Evolutionary conservation across 164 flowering plant genomes (phyloP), one percentile per base, ranked within the genome.

Genomic region (Kingdonia uniflora): DNA sequence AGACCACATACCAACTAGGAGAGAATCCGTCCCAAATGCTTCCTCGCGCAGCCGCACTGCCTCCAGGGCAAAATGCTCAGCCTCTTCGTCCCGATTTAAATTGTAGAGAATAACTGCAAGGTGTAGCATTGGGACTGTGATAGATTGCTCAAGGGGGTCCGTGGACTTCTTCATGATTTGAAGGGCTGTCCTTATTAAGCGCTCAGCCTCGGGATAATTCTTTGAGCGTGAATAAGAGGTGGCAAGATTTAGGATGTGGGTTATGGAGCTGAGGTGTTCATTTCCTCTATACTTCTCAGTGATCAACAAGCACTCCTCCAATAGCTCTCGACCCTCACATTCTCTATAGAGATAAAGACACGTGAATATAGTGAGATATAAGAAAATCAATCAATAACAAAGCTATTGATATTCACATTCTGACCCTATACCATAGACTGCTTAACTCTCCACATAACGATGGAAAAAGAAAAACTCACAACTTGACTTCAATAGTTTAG

Each of bases 201-300:
- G 83, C 71, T 91, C 98, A 40, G 98, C 95, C 77, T 87, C 90
- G 8, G 49, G 84, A 71, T 57, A 87, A 56, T 84, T 76, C 64
- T 85, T 85, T 6, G 84, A 79, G 26, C 70, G 80, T 26, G 87
- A 80, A 63, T 87, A 77, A 26, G 96, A 91, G 38, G 77, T 61
- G 68, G 98, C 96, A 45, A 91, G 92, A 69, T 87, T 91, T 49
- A 78, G 16, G 35, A 87, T 81, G 62, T 87, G 95, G 20, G 72
- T 76, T 20, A 76, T 92, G 14, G 71, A 70, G 70, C 74, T 74
- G 11, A 87, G 87, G 74, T 87, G 82, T 2, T 76, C 81, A 53
- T 66, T 77, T 38, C 96, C 98, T 67, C 74, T 80, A 25, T 56
- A 58, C 56, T 75, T 74, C 66, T 91, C 88, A 33, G 74, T 58